Evolutionary conservation across 2,329 filamentous ascomycete genomes (phyloP).

Genomic region (Cladophialophora yegresii): DNA sequence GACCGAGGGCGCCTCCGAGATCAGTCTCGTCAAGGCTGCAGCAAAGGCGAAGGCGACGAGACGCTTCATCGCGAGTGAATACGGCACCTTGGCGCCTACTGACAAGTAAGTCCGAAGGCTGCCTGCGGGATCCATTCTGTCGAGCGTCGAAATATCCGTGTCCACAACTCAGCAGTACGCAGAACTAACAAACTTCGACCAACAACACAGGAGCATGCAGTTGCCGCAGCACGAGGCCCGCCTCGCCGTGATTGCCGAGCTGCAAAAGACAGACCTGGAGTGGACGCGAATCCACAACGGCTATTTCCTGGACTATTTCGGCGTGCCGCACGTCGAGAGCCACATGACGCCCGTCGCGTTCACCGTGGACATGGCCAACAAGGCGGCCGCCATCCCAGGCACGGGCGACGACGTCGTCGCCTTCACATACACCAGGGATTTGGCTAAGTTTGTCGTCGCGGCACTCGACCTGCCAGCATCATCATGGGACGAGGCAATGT

Average conservation of each 20-base stretch:
- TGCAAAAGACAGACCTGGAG: slow-evolving; percentile 43
- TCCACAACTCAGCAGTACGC: not conserved
- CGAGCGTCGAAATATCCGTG: not conserved
- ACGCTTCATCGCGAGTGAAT: slow-evolving; percentile 50
- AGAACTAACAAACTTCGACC: not conserved
- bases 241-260: slow-evolving; percentile 37
- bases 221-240: slow-evolving; percentile 40
- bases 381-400: slow-evolving; percentile 53
- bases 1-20: slow-evolving; percentile 41
- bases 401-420: slow-evolving; percentile 49
- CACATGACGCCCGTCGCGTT: slow-evolving; percentile 47
- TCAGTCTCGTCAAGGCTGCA: slow-evolving; percentile 51
- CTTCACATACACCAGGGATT: slow-evolving; percentile 55
- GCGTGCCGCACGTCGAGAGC: slow-evolving; percentile 43
- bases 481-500: slow-evolving; percentile 47
- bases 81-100: slow-evolving; percentile 17
- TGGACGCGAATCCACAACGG: slow-evolving; percentile 47
- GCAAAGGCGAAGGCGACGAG: slow-evolving; percentile 44
- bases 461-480: slow-evolving; percentile 48
- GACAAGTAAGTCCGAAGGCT: slow-evolving; percentile 9
- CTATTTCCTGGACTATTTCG: slow-evolving; percentile 53
- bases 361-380: slow-evolving; percentile 49
- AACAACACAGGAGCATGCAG: slow-evolving; percentile 29
- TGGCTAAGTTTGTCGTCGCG: slow-evolving; percentile 51
- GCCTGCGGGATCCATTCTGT: slow-evolving; percentile 14